phyloP scores from a whole-genome alignment of 2,329 filamentous ascomycete species.

The Fusarium compactum region DNA sequence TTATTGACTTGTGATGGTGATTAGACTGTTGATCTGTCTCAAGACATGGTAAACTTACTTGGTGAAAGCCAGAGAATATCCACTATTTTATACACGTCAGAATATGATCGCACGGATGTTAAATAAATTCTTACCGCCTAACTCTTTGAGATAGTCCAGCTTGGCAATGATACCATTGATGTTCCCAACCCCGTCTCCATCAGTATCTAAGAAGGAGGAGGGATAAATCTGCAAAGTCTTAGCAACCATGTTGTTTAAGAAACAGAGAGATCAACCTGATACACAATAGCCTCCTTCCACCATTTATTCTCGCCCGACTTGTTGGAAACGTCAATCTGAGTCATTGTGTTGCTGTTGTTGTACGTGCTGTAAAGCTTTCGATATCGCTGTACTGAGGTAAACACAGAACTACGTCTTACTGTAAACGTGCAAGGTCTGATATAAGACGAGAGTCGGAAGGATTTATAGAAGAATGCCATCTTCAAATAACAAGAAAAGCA shows the following conservation, averaged over 20 bases:
- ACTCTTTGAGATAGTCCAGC: slow-evolving; percentile 58
- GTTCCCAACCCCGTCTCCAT: slow-evolving; percentile 65
- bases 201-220: slow-evolving; percentile 66
- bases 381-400: not conserved
- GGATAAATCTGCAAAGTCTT: slow-evolving; percentile 62
- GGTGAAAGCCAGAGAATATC: slow-evolving; percentile 13
- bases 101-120: fast-evolving
- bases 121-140: slow-evolving; percentile 16
- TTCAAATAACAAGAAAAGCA: not conserved
- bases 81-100: not conserved
- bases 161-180: slow-evolving; percentile 65
- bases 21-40: not conserved
- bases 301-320: not conserved
- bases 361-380: not conserved
- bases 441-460: not conserved
- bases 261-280: not conserved
- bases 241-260: fast-evolving
- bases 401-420: not conserved
- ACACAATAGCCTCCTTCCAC: slow-evolving; percentile 7
- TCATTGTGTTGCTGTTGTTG: not conserved
- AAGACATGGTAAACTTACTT: not conserved
- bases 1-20: slow-evolving; percentile 18
- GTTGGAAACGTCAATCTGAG: not conserved
- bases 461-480: not conserved
- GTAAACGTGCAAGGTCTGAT: not conserved